Percentiles rank a stretch among this genome's conserved stretches.
These are phyloP conservation scores for Pleurozium schreberi DNA, from an alignment of 225 moss, liverwort and hornwort species.

Conservation along the genomic window DNA sequence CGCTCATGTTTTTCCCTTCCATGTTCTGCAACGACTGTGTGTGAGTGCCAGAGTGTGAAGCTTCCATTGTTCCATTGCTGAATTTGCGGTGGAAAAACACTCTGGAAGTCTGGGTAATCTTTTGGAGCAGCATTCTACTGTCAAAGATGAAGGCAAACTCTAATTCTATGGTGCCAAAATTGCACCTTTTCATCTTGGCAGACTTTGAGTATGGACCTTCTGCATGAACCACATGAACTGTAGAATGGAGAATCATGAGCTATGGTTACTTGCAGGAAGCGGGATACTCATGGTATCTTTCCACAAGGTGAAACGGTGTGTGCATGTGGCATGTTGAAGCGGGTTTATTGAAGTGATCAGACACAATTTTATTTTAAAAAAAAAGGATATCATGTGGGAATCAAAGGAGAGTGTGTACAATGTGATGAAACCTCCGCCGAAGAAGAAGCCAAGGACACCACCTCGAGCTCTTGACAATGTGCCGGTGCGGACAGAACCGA, in stretches of 20 bases:
- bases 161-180: not conserved
- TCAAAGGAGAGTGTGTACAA: constrained; percentile 25
- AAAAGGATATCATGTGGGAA: constrained; percentile 26
- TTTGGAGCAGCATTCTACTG: not conserved
- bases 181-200: not conserved
- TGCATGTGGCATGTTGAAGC: not conserved
- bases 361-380: not conserved
- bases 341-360: not conserved
- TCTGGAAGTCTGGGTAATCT: no score
- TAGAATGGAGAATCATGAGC: not conserved
- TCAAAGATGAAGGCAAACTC: not conserved
- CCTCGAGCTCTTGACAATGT: constrained; percentile 4
- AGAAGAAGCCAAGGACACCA: constrained; percentile 14
- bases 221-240: not conserved
- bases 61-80: not conserved
- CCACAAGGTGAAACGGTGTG: not conserved
- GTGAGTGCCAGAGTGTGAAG: not conserved
- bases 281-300: not conserved
- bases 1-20: not conserved
- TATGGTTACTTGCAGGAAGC: not conserved
- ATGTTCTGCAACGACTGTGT: not conserved
- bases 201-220: not conserved
- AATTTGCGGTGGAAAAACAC: not conserved
- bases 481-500: not conserved
- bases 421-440: constrained; percentile 4